These are phyloP conservation scores for Ottelia alismoides DNA, from an alignment of 106 monocot species.

Conservation along the genomic window DNA sequence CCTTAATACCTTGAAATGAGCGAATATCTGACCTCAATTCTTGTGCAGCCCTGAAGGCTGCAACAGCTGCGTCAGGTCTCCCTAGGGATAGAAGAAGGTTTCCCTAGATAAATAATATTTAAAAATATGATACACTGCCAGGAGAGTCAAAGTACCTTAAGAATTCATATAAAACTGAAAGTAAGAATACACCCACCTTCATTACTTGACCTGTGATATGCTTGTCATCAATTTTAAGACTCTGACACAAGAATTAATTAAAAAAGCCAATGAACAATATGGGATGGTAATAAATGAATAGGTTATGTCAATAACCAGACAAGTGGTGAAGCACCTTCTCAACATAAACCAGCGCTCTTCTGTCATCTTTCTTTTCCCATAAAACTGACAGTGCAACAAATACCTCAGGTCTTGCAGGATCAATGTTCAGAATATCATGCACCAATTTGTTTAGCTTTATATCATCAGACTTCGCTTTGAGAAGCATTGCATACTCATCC, in stretches of 20 bases:
- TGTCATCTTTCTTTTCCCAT: conserved; percentile 91
- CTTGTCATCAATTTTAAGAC: conserved; percentile 79
- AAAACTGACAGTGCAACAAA: conserved; percentile 79
- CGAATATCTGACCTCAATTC: conserved; percentile 86
- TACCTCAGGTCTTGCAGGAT: conserved; percentile 67
- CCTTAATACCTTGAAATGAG: conserved; percentile 65
- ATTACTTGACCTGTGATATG: conserved; percentile 83
- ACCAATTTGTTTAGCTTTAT: conserved; percentile 84
- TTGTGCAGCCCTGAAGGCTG: conserved; percentile 84
- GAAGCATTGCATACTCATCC: conserved; percentile 99
- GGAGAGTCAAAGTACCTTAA: background rate
- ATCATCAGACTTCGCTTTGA: conserved; percentile 67
- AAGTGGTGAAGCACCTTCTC: conserved; percentile 74
- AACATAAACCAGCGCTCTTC: conserved; percentile 85
- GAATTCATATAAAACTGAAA: background rate
- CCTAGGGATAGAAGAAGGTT: conserved; percentile 59
- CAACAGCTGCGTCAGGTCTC: conserved; percentile 78
- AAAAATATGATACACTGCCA: too few relatives aligned
- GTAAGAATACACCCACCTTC: conserved; percentile 46
- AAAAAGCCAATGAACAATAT: background rate
- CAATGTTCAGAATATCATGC: conserved; percentile 85
- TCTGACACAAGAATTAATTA: conserved; percentile 33
- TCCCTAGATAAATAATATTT: conserved; percentile 36
- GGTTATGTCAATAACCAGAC: background rate
- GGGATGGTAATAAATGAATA: background rate